Evolutionary conservation across 345 rosid species (phyloP), one percentile per base, ranked within the genome.

Genomic region (Kandelia obovata): DNA sequence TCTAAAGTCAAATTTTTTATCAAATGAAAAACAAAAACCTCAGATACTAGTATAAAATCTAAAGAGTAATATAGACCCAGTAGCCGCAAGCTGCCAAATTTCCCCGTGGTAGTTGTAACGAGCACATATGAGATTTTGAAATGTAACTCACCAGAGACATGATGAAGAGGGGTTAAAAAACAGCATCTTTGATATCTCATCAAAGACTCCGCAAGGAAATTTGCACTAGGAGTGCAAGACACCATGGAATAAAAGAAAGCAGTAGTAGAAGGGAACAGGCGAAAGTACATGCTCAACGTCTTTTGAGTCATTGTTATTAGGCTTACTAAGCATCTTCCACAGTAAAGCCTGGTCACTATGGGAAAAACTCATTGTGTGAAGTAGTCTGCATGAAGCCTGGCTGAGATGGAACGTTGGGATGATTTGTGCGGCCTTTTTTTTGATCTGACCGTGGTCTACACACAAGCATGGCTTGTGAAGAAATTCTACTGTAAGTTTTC

Each of bases 131-230:
- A 34, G 37, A 34, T 34, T 7, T 1, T 34, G 37, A 34, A 34
- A 34, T 7, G 37, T 6, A 34, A 7, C 37, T 81, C 77, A 86
- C 93, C 83, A 85, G 78, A 47, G 97, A 83, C 27, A 74, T 58
- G 81, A 86, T 86, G 66, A 86, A 84, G 72, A 77, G 77, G 43
- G 9, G 65, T 74, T 35, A 60, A 68, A 77, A 70, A 71, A 71
- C 7, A 73, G 20, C 68, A 73, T 73, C 67, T 67, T 73, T 37
- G 72, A 82, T 0, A 28, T 28, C 30, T 28, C 30, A 3, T 28
- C 30, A 28, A 28, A 28, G 30, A 28, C 30, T 28, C 2, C 76
- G 75, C 31, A 79, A 68, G n/a, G 71, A 67, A 7, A 60, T 6
- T 26, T 75, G 84, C 7, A 51, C 46, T 35, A 66, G 13, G 27